These are phyloP conservation scores for Neofusicoccum umdonicola DNA, from an alignment of 2,329 filamentous ascomycete genomes.

Conservation along the genomic window DNA sequence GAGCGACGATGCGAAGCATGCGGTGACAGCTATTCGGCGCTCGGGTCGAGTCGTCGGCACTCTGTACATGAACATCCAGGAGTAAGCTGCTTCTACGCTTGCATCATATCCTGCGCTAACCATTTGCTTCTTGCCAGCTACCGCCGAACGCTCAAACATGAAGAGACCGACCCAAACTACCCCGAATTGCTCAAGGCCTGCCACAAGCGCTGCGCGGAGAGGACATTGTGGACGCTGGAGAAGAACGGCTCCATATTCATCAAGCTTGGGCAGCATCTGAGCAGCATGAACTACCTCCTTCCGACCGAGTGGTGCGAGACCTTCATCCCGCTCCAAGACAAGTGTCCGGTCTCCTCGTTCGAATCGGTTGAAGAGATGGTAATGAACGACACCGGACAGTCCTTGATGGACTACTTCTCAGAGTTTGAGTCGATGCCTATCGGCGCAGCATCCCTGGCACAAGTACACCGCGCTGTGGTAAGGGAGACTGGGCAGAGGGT, in stretches of 20 bases:
- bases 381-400: constrained; percentile 72
- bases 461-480: constrained; percentile 85
- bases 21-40: constrained; percentile 71
- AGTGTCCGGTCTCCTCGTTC: constrained; percentile 87
- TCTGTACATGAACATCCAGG: constrained; percentile 80
- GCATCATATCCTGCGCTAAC: constrained; percentile 19
- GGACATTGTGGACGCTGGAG: constrained; percentile 83
- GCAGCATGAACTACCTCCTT: constrained; percentile 91
- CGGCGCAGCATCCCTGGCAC: constrained; percentile 88
- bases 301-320: constrained; percentile 91
- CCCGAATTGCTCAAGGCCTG: constrained; percentile 73
- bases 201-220: constrained; percentile 86
- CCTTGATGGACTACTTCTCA: constrained; percentile 79
- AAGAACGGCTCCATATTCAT: constrained; percentile 98
- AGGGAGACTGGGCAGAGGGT: constrained; percentile 81
- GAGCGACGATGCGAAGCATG: constrained; percentile 69
- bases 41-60: constrained; percentile 74
- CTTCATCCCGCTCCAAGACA: constrained; percentile 93
- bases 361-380: constrained; percentile 88
- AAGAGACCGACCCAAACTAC: constrained; percentile 63
- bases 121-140: constrained; percentile 63
- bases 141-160: constrained; percentile 73
- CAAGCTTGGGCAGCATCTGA: constrained; percentile 93
- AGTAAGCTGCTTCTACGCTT: constrained; percentile 57
- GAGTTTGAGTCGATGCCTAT: constrained; percentile 79